Conservation (phyloP, 2,329 filamentous ascomycete species). For the Pestalotiopsis sp. region DNA sequence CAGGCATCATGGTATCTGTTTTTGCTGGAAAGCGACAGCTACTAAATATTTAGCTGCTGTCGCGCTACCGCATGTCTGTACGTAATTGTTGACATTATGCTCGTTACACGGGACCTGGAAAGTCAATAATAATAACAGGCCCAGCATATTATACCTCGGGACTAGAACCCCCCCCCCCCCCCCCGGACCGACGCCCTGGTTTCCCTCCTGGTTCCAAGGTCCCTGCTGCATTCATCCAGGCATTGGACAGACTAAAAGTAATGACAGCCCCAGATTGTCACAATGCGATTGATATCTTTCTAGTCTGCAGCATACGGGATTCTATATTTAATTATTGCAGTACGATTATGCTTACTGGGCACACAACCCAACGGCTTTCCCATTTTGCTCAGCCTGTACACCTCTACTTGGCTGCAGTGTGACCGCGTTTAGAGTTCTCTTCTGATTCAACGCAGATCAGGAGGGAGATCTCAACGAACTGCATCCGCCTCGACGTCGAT, state of each 20-base stretch:
- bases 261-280: not conserved
- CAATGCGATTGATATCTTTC: not conserved
- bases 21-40: not conserved
- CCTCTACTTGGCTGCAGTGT: no score
- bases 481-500: not conserved
- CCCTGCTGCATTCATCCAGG: not conserved
- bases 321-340: no score
- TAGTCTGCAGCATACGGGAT: no score
- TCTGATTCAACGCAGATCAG: not conserved
- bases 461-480: not conserved
- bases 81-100: not conserved
- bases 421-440: no score
- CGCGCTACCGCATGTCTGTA: not conserved
- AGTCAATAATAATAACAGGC: not conserved
- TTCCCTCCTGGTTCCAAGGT: not conserved
- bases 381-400: no score
- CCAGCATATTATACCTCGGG: not conserved
- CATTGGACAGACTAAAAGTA: not conserved
- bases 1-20: not conserved
- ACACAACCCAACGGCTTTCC: no score
- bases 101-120: not conserved
- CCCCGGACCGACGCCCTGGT: no score
- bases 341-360: no score
- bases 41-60: not conserved
- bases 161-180: no score